These are phyloP conservation scores for Pichia cabralensis DNA, from an alignment of 805 yeast species.

Conservation along the genomic window DNA sequence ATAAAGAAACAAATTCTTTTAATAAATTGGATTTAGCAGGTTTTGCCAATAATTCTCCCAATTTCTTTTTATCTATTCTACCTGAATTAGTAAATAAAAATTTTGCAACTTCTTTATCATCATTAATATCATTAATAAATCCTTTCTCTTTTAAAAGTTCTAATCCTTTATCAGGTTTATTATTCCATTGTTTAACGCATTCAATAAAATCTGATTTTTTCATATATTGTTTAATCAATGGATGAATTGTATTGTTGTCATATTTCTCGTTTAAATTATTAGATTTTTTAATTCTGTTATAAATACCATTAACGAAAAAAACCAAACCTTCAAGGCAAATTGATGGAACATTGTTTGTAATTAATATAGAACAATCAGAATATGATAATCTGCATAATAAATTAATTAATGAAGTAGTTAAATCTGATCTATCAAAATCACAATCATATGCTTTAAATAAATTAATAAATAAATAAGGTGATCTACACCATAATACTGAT, in stretches of 20 bases:
- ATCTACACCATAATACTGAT: slow-evolving; percentile 71
- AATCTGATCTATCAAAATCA: slow-evolving; percentile 75
- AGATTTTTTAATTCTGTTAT: slow-evolving; percentile 35
- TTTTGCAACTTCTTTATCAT: slow-evolving; percentile 54
- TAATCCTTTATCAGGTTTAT: slow-evolving; percentile 70
- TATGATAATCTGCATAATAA: slow-evolving; percentile 68
- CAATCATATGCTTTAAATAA: slow-evolving; percentile 83
- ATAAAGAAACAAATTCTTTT: slow-evolving; percentile 51
- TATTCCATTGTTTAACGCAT: slow-evolving; percentile 69
- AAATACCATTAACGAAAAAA: slow-evolving; percentile 54
- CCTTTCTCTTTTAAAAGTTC: slow-evolving; percentile 52
- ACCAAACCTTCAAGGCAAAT: slow-evolving; percentile 83
- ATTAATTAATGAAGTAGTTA: slow-evolving; percentile 57
- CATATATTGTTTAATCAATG: slow-evolving; percentile 33
- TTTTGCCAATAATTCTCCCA: slow-evolving; percentile 82
- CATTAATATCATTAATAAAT: slow-evolving; percentile 41
- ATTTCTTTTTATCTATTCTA: slow-evolving; percentile 72
- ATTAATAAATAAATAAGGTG: slow-evolving; percentile 66
- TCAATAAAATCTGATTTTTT: slow-evolving; percentile 67
- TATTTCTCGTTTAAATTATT: slow-evolving; percentile 11
- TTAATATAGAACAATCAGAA: slow-evolving; percentile 72
- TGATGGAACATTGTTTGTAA: slow-evolving; percentile 87
- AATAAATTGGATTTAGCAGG: slow-evolving; percentile 54
- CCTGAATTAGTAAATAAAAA: slow-evolving; percentile 74
- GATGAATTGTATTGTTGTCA: slow-evolving; percentile 20